These are phyloP conservation scores for Pythium sp. DNA, from an alignment of 352 stramenopile genomes.

Conservation along the genomic window DNA sequence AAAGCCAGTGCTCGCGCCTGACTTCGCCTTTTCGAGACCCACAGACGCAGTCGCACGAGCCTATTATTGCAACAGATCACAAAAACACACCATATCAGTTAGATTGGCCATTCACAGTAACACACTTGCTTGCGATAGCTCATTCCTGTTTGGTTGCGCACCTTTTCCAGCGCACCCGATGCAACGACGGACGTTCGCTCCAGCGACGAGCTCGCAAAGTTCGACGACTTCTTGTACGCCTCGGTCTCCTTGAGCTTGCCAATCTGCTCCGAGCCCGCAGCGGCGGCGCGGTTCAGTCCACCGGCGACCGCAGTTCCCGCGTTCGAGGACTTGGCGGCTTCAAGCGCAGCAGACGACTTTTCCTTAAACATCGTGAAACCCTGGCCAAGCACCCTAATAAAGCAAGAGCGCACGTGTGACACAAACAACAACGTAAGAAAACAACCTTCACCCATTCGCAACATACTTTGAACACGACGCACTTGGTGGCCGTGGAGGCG, in stretches of 20 bases:
- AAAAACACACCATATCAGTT: neutral
- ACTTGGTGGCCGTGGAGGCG: slow-evolving; percentile 75
- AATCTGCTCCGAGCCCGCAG: slow-evolving; percentile 68
- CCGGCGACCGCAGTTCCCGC: slow-evolving; percentile 64
- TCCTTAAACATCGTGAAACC: slow-evolving; percentile 68
- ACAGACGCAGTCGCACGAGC: slow-evolving; percentile 56
- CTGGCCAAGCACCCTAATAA: slow-evolving; percentile 57
- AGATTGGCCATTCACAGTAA: neutral
- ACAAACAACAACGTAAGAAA: slow-evolving; percentile 2
- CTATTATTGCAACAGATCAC: slow-evolving; percentile 18
- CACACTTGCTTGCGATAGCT: neutral
- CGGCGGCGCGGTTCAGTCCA: slow-evolving; percentile 58
- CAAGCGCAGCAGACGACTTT: slow-evolving; percentile 66
- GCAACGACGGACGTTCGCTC: slow-evolving; percentile 66
- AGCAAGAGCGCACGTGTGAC: neutral
- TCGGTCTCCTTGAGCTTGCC: slow-evolving; percentile 82
- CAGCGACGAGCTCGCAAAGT: slow-evolving; percentile 49
- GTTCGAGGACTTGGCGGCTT: slow-evolving; percentile 78
- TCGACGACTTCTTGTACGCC: slow-evolving; percentile 81
- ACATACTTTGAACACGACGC: slow-evolving; percentile 6
- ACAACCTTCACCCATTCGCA: neutral
- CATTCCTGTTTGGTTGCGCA: slow-evolving; percentile 11
- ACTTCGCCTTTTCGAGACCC: slow-evolving; percentile 81
- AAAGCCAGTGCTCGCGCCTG: slow-evolving; percentile 54
- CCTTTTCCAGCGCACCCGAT: slow-evolving; percentile 69